Evolutionary conservation across 208 protist genomes (phyloP).

Genomic region (Novymonas esmeraldas): DNA sequence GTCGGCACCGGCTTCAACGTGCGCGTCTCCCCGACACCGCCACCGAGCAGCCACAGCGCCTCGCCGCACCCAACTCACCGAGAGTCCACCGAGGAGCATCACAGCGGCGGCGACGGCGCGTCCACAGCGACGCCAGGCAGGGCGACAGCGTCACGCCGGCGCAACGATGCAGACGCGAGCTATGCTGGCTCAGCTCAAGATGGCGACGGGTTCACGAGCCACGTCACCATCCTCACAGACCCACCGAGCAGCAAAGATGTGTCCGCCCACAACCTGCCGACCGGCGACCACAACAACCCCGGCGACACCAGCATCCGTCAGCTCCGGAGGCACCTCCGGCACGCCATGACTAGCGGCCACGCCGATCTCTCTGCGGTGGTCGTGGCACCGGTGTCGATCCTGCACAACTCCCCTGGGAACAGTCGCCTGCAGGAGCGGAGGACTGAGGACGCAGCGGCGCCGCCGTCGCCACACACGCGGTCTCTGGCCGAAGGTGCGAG

Average conservation of each 20-base stretch:
- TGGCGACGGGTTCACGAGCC: background rate
- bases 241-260: conserved; percentile 9
- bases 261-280: too few species aligned
- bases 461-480: too few species aligned
- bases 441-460: background rate
- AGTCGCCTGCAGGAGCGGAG: background rate
- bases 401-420: conserved; percentile 4
- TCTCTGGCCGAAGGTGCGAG: too few species aligned
- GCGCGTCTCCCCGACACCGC: background rate
- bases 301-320: too few species aligned
- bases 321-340: too few species aligned
- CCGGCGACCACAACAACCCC: too few species aligned
- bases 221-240: conserved; percentile 15
- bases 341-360: too few species aligned
- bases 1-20: background rate
- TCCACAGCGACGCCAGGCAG: background rate
- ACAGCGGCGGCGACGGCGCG: too few species aligned
- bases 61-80: background rate
- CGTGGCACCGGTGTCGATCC: conserved; percentile 10
- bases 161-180: background rate
- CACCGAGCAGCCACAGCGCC: background rate
- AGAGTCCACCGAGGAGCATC: background rate
- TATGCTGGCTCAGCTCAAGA: background rate
- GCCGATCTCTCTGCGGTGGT: conserved; percentile 1
- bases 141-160: background rate